Evolutionary conservation across 2,329 filamentous ascomycete genomes (phyloP), one percentile per base, ranked within the genome.

Genomic region (Fusarium pseudocircinatum): DNA sequence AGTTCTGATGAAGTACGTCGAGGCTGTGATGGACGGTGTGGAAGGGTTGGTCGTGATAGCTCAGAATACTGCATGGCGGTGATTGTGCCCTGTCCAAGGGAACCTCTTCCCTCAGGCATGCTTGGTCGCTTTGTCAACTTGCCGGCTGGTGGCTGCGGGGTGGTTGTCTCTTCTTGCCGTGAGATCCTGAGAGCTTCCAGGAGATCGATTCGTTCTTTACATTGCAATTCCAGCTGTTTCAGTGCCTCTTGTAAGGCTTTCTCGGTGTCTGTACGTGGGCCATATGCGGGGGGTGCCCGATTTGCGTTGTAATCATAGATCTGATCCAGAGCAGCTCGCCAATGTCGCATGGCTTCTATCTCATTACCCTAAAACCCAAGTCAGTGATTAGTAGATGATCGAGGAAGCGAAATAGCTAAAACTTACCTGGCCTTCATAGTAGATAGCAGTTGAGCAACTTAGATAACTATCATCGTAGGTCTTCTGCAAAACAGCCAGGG

Each of bases 401-500:
- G 59, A 40, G 20, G 32, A 26, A 30, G 43, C 28, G 56, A n/a
- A 52, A 59, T 28, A n/a, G 28, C 50, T 10, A 30, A 24, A 58
- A 75, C 77, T 61, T 84, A 97, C 95, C 90, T 97, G 93, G 81
- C 92, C 91, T 85, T 99, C 96, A 82, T 97, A 98, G 84, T 97
- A 98, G 60, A 97, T 94, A 43, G 96, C 96, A 4, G 95, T 98
- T 20, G 95, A 98, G 84, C 95, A 98, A 80, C 93, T 95, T 77
- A 98, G 85, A 84, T 97, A 98, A 83, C 93, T 95, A 83, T 98
- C 95, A 85, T 98, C 96, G 84, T 98, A 98, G 63, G 95, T 97
- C 88, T 97, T 98, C 85, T 98, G 96, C 82, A 98, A 90, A 71
- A 91, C 91, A 83, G 93, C 91, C 80, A 91, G 87, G 71, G 82